Percentiles rank a stretch among this genome's conserved stretches.
phyloP scores from a whole-genome alignment of 495 filamentous ascomycete genomes.

The Choiromyces venosus region DNA sequence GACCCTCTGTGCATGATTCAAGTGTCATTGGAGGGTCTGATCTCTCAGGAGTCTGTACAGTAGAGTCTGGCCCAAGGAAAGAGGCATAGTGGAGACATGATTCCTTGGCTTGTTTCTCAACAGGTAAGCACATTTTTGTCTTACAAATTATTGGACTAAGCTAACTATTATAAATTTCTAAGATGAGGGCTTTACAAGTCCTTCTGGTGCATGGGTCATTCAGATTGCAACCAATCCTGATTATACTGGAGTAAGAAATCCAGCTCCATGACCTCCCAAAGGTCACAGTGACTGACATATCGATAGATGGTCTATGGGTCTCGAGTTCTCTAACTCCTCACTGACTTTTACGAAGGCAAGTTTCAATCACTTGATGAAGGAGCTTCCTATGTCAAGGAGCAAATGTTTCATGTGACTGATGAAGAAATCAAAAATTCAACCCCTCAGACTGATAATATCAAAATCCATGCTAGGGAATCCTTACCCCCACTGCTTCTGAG shows the following conservation, averaged over 20 bases:
- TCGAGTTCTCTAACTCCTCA: slow-evolving; percentile 74
- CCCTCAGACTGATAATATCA: slow-evolving; percentile 79
- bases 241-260: slow-evolving; percentile 51
- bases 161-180: slow-evolving; percentile 56
- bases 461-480: slow-evolving; percentile 78
- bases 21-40: slow-evolving; percentile 88
- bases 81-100: slow-evolving; percentile 87
- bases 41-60: slow-evolving; percentile 85
- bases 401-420: slow-evolving; percentile 76
- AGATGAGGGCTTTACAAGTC: slow-evolving; percentile 88
- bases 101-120: slow-evolving; percentile 96
- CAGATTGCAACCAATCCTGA: slow-evolving; percentile 96
- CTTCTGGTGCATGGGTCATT: slow-evolving; percentile 87
- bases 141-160: not conserved
- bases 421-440: slow-evolving; percentile 71
- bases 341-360: slow-evolving; percentile 92
- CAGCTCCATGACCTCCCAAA: not conserved
- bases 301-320: slow-evolving; percentile 81
- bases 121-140: slow-evolving; percentile 47
- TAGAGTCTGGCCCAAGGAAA: slow-evolving; percentile 83
- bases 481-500: slow-evolving; percentile 93
- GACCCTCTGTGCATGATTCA: slow-evolving; percentile 95
- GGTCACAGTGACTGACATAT: slow-evolving; percentile 31
- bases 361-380: slow-evolving; percentile 74
- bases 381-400: slow-evolving; percentile 50